Conservation (phyloP, 441 rosid species). For the Melastoma candidum region DNA sequence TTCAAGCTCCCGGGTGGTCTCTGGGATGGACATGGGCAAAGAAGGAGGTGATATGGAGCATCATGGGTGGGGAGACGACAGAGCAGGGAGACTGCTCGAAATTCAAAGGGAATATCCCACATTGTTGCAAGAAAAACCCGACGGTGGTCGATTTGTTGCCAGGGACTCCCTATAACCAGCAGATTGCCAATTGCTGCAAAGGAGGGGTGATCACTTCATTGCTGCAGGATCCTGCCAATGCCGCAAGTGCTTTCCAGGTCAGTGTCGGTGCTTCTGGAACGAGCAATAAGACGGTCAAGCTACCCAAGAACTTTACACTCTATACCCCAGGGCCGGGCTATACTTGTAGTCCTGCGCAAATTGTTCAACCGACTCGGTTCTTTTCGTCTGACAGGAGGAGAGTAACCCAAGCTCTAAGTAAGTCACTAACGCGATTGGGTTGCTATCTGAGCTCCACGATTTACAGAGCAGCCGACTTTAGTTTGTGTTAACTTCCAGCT, state of each 20-base stretch:
- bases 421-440: background rate
- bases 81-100: slow-evolving; percentile 7
- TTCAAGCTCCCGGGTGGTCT: slow-evolving; percentile 8
- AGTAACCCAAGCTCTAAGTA: slow-evolving; percentile 10
- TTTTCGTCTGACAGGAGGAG: slow-evolving; percentile 9
- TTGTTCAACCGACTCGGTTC: slow-evolving; percentile 6
- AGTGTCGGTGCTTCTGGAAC: slow-evolving; percentile 12
- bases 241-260: slow-evolving; percentile 9
- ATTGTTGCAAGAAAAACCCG: slow-evolving; percentile 8
- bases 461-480: no score
- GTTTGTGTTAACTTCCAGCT: no score
- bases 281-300: slow-evolving; percentile 9
- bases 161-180: background rate
- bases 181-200: slow-evolving; percentile 7
- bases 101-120: background rate
- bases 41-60: slow-evolving; percentile 10
- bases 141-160: slow-evolving; percentile 6
- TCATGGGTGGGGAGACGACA: slow-evolving; percentile 4
- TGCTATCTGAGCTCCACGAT: no score
- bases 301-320: slow-evolving; percentile 14
- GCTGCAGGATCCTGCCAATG: slow-evolving; percentile 9
- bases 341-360: slow-evolving; percentile 11
- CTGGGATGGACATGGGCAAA: slow-evolving; percentile 9
- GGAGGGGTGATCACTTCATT: slow-evolving; percentile 8
- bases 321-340: slow-evolving; percentile 13